Conservation (phyloP, 768 basidiomycete genomes). For the Lanmaoa rubissima region DNA sequence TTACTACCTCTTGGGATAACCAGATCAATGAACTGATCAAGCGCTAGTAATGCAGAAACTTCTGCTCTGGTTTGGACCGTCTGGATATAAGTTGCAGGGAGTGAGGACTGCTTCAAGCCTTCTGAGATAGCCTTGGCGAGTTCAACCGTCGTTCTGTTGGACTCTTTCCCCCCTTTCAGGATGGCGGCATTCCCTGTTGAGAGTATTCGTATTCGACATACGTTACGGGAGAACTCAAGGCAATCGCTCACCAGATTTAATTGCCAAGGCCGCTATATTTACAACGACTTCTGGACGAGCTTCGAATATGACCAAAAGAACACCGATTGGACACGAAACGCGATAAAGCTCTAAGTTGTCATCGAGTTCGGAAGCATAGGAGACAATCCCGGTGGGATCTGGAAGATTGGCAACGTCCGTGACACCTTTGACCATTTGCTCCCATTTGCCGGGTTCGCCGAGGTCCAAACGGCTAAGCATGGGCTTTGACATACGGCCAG, state of each 20-base stretch:
- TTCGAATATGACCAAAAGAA: constrained; percentile 95
- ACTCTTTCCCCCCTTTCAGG: constrained; percentile 97
- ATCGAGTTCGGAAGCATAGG: constrained; percentile 89
- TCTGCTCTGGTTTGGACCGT: constrained; percentile 89
- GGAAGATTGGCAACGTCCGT: constrained; percentile 81
- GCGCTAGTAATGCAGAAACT: constrained; percentile 79
- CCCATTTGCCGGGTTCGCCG: constrained; percentile 82
- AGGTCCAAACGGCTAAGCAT: constrained; percentile 87
- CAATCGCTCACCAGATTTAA: constrained; percentile 79
- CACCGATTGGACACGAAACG: constrained; percentile 95
- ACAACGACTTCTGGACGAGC: constrained; percentile 97
- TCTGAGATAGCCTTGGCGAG: constrained; percentile 77
- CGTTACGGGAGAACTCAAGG: neutral
- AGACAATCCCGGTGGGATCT: constrained; percentile 82
- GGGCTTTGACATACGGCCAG: constrained; percentile 80
- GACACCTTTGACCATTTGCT: constrained; percentile 89
- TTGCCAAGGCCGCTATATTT: constrained; percentile 92
- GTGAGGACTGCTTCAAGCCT: constrained; percentile 68
- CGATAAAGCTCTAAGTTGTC: constrained; percentile 86
- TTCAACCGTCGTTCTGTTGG: constrained; percentile 71
- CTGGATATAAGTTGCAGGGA: constrained; percentile 85
- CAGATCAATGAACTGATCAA: constrained; percentile 93
- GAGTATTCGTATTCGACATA: neutral
- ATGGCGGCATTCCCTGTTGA: constrained; percentile 90
- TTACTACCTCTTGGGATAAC: constrained; percentile 97